Evolutionary conservation across 129 eudicot species (phyloP).

Genomic region (sunflower (Helianthus annuus)): HanXRQr2.0-SUNRISE NC_035440.2:49064635-49065134

Average conservation of each 20-base stretch:
- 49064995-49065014: slow-evolving; percentile 70
- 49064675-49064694: too few species aligned
- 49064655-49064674: too few species aligned
- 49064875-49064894: slow-evolving; percentile 65
- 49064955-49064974: slow-evolving; percentile 89
- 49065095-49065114: too few species aligned
- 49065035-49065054: slow-evolving; percentile 64
- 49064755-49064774: too few species aligned
- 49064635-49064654: too few species aligned
- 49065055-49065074: slow-evolving; percentile 91
- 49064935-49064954: slow-evolving; percentile 84
- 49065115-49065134: too few species aligned
- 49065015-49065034: slow-evolving; percentile 62
- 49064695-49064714: too few species aligned
- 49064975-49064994: slow-evolving; percentile 89
- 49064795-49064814: slow-evolving; percentile 40
- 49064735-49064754: too few species aligned
- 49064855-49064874: slow-evolving; percentile 44
- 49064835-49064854: slow-evolving; percentile 78
- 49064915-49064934: too few species aligned
- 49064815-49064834: slow-evolving; percentile 72
- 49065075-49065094: slow-evolving; percentile 67
- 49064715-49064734: too few species aligned
- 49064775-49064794: too few species aligned
- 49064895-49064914: slow-evolving; percentile 79